A percentile compares a stretch with the other conserved stretches of the same genome.
Conservation (phyloP, 176 grass and related monocot genomes). For the Guadua angustifolia region DNA sequence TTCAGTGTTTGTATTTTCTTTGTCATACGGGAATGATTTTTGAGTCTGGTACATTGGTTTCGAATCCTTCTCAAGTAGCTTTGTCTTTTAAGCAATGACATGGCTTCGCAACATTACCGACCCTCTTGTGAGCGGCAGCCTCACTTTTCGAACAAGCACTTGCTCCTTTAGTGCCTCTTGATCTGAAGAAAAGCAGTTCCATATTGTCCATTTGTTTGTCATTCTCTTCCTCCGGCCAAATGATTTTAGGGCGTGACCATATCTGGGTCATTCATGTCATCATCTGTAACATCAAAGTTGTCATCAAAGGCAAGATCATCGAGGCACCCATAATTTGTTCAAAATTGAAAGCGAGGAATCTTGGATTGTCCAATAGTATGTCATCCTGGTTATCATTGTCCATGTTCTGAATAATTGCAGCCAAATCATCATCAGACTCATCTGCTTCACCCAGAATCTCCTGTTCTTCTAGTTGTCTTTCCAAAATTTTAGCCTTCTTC, state of each 20-base stretch:
- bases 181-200: too few relatives aligned
- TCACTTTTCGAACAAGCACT: too few relatives aligned
- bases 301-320: constrained; percentile 63
- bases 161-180: too few relatives aligned
- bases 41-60: too few relatives aligned
- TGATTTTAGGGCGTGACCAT: constrained; percentile 79
- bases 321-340: constrained; percentile 53
- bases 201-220: constrained; percentile 48
- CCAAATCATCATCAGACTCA: constrained; percentile 88
- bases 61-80: too few relatives aligned
- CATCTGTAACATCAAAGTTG: constrained; percentile 84
- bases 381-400: constrained; percentile 68
- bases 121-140: too few relatives aligned
- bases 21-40: too few relatives aligned
- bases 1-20: too few relatives aligned
- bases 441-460: constrained; percentile 87
- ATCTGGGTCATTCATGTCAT: constrained; percentile 85
- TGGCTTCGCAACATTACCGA: too few relatives aligned
- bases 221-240: constrained; percentile 87
- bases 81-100: too few relatives aligned
- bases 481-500: constrained; percentile 95
- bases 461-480: constrained; percentile 89
- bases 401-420: constrained; percentile 71
- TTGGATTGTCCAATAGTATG: constrained; percentile 53
- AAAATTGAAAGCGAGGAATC: constrained; percentile 48